A percentile compares a stretch with the other conserved stretches of the same genome.
Conservation (phyloP, 148 eudicot species). For the Simmondsia chinensis region DNA sequence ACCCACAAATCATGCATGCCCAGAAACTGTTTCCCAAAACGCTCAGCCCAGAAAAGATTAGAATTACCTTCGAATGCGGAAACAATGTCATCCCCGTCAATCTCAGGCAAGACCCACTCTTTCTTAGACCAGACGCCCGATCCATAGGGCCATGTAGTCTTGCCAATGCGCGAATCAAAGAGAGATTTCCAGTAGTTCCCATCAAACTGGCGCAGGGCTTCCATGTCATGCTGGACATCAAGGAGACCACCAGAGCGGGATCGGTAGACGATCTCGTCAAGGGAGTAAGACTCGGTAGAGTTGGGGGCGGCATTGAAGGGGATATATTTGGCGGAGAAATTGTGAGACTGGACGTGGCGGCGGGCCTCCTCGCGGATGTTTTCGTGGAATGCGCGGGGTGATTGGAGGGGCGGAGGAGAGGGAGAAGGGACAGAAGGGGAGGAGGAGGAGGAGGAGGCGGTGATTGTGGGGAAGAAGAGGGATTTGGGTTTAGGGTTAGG, state of each 20-base stretch:
- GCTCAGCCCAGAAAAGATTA: constrained; percentile 83
- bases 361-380: constrained; percentile 81
- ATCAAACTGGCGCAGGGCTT: constrained; percentile 43
- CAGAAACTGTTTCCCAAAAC: constrained; percentile 69
- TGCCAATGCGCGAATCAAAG: constrained; percentile 76
- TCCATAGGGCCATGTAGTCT: constrained; percentile 87
- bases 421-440: constrained; percentile 11
- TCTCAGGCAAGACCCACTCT: constrained; percentile 87
- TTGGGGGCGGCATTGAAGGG: constrained; percentile 47
- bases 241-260: constrained; percentile 71
- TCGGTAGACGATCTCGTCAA: constrained; percentile 88
- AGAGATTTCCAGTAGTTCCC: constrained; percentile 62
- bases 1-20: constrained; percentile 94
- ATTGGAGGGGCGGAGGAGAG: background rate
- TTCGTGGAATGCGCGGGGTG: constrained; percentile 37
- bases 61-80: constrained; percentile 80
- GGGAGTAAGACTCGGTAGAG: constrained; percentile 72
- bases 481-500: constrained; percentile 7
- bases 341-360: constrained; percentile 32
- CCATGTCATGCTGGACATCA: constrained; percentile 76
- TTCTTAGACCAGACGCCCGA: constrained; percentile 90
- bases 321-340: constrained; percentile 70
- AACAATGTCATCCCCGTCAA: constrained; percentile 64
- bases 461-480: background rate
- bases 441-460: constrained; percentile 10